A percentile compares a stretch with the other conserved stretches of the same genome.
Evolutionary conservation across 2,329 filamentous ascomycete species (phyloP).

Genomic region (Colletotrichum falcatum): DNA sequence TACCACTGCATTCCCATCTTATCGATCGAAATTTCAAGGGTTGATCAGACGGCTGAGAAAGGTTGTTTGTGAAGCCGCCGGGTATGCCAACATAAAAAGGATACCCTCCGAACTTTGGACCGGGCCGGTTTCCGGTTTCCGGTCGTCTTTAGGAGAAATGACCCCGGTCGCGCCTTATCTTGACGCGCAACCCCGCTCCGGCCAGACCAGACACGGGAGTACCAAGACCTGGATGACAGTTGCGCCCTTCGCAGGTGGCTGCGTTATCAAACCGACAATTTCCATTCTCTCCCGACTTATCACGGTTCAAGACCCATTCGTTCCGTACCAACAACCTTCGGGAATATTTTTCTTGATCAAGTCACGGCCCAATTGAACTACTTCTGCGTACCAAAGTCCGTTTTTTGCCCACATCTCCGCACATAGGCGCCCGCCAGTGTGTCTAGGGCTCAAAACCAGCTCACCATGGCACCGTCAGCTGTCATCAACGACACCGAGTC

Average conservation of each 20-base stretch:
- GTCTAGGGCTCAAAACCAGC: neutral
- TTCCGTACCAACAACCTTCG: neutral
- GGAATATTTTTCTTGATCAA: neutral
- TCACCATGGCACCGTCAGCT: conserved; percentile 49
- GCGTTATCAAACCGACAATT: conserved; percentile 23
- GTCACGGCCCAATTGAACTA: neutral
- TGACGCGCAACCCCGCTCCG: conserved; percentile 35
- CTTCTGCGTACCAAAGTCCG: neutral
- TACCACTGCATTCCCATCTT: neutral
- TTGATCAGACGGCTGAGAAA: neutral
- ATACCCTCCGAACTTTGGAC: conserved; percentile 15
- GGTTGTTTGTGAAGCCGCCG: neutral
- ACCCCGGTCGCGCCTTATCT: conserved; percentile 39
- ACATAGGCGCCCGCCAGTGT: neutral
- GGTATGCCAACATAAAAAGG: neutral
- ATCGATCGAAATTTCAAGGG: neutral
- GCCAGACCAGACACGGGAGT: neutral
- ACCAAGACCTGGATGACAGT: conserved; percentile 21
- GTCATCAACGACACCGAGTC: conserved; percentile 43
- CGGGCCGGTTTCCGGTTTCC: conserved; percentile 39
- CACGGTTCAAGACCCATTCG: neutral
- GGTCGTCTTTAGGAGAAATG: conserved; percentile 23
- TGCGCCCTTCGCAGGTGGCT: conserved; percentile 28
- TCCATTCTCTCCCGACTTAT: neutral
- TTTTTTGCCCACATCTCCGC: neutral